Conservation (phyloP, 129 eudicot genomes). For the Smallanthus sonchifolius region DNA sequence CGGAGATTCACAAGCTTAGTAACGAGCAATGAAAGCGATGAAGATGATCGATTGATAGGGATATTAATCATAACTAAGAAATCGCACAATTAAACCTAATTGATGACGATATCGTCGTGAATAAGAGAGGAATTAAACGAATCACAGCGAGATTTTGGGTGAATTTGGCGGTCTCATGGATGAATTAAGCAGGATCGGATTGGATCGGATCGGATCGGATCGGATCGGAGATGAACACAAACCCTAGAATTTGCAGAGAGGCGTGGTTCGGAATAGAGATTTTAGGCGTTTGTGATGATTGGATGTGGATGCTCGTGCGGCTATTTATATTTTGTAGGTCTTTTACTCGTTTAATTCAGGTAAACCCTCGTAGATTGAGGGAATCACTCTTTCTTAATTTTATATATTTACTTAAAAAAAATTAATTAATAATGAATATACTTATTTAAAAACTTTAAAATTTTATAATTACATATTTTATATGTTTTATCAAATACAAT, state of each 20-base stretch:
- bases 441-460: too few relatives aligned
- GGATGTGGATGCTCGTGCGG: not conserved
- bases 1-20: slow-evolving; percentile 29
- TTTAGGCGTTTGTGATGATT: not conserved
- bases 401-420: too few relatives aligned
- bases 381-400: not conserved
- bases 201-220: not conserved
- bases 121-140: not conserved
- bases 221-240: slow-evolving; percentile 7
- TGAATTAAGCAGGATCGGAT: not conserved
- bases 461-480: too few relatives aligned
- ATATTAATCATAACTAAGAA: slow-evolving; percentile 16
- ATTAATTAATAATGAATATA: too few relatives aligned
- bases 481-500: too few relatives aligned
- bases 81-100: not conserved
- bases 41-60: slow-evolving; percentile 16
- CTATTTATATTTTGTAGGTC: not conserved
- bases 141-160: not conserved
- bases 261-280: not conserved
- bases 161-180: slow-evolving; percentile 26
- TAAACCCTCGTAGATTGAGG: not conserved
- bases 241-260: slow-evolving; percentile 16
- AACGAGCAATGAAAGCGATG: slow-evolving; percentile 16
- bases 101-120: not conserved
- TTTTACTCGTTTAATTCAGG: not conserved